phyloP scores from a whole-genome alignment of 2,329 filamentous ascomycete genomes.

The Salinomyces thailandicus region DNA sequence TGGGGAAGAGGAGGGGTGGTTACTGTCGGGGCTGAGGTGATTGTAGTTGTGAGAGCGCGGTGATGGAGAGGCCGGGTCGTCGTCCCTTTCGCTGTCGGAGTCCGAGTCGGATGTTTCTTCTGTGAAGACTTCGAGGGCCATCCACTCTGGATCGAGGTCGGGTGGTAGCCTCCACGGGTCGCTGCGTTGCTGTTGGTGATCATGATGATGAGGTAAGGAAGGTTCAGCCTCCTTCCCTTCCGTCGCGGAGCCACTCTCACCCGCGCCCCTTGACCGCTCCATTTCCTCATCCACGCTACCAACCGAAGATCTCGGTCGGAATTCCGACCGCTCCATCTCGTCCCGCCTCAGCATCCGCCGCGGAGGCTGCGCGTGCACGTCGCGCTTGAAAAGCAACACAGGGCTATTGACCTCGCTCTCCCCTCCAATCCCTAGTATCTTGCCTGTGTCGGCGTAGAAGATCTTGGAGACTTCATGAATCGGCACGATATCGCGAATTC shows the following conservation, averaged over 20 bases:
- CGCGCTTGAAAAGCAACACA: constrained; percentile 63
- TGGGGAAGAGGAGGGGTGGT: too few species aligned
- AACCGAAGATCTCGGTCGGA: too few species aligned
- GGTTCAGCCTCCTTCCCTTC: constrained; percentile 5
- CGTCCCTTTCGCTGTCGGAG: constrained; percentile 39
- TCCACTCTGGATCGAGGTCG: constrained; percentile 79
- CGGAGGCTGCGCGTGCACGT: constrained; percentile 53
- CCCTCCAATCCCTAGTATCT: constrained; percentile 71
- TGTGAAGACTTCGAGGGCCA: constrained; percentile 76
- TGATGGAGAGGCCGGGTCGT: too few species aligned
- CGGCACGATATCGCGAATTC: constrained; percentile 56
- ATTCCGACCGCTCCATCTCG: constrained; percentile 8
- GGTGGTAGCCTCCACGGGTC: constrained; percentile 53
- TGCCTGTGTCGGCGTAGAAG: constrained; percentile 85
- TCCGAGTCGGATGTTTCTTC: constrained; percentile 49
- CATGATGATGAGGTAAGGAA: too few species aligned
- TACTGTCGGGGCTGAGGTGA: too few species aligned
- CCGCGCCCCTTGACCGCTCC: too few species aligned
- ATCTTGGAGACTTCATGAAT: constrained; percentile 76
- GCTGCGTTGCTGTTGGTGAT: not conserved
- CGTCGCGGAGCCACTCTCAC: constrained; percentile 27
- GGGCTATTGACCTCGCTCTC: constrained; percentile 61
- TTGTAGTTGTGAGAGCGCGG: too few species aligned
- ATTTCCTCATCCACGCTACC: constrained; percentile 33
- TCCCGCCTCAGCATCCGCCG: constrained; percentile 43